Evolutionary conservation across 1,284 basidiomycete species (phyloP).

Genomic region (Ganoderma resinaceum): DNA sequence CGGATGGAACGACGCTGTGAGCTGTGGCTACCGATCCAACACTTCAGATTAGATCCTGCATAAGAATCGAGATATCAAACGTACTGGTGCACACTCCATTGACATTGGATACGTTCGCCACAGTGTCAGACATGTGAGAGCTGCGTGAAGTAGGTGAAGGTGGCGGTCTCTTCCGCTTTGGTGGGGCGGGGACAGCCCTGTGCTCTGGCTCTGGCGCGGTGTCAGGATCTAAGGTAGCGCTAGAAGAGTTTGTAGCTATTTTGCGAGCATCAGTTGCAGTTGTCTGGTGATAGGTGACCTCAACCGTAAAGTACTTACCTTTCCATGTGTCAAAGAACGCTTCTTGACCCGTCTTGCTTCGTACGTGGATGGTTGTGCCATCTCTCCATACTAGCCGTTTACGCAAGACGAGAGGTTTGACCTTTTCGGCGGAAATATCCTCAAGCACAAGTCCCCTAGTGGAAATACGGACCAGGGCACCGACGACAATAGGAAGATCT

Average conservation of each 20-base stretch:
- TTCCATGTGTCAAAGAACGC: conserved; percentile 19
- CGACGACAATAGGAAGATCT: conserved; percentile 18
- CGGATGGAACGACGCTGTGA: neutral
- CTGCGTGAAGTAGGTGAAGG: neutral
- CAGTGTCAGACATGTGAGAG: neutral
- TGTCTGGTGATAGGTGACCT: neutral
- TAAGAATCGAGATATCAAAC: neutral
- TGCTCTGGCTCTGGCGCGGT: neutral
- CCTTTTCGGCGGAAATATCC: neutral
- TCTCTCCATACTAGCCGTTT: conserved; percentile 23
- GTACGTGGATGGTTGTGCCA: conserved; percentile 11
- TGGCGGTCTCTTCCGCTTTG: conserved; percentile 10
- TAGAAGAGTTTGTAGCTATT: too few species aligned
- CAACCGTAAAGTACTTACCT: neutral
- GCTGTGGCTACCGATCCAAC: neutral
- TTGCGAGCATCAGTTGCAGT: neutral
- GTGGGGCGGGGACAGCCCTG: neutral
- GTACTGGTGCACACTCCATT: neutral
- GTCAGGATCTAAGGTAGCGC: neutral
- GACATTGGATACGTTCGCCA: neutral
- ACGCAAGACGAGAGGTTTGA: conserved; percentile 2
- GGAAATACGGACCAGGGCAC: conserved; percentile 19
- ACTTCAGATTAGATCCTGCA: neutral
- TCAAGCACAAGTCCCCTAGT: conserved; percentile 18
- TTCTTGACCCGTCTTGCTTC: conserved; percentile 20